These are phyloP conservation scores for Suillus cothurnatus DNA, from an alignment of 768 basidiomycete species.

Conservation along the genomic window DNA sequence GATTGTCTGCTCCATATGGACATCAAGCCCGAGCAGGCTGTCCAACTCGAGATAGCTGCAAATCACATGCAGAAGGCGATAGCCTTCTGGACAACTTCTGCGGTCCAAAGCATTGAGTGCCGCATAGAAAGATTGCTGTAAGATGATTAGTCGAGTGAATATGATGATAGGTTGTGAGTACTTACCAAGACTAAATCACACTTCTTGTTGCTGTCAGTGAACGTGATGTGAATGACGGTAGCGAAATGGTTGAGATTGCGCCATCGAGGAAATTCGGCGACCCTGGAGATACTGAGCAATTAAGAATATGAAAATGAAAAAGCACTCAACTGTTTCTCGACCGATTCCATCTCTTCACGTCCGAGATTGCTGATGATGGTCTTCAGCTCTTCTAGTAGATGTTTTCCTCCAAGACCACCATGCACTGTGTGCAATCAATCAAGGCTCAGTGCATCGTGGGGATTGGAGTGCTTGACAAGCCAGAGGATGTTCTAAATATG, in stretches of 20 bases:
- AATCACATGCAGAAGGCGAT: conserved; percentile 30
- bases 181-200: conserved; percentile 40
- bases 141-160: not conserved
- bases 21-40: conserved; percentile 30
- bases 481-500: conserved; percentile 49
- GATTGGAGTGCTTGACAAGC: conserved; percentile 36
- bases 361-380: conserved; percentile 18
- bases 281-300: no score
- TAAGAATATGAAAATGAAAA: no score
- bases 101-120: not conserved
- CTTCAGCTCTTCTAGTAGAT: conserved; percentile 32
- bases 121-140: not conserved
- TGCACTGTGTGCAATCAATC: conserved; percentile 41
- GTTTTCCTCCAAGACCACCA: conserved; percentile 33
- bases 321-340: no score
- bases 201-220: conserved; percentile 38
- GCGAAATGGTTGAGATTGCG: conserved; percentile 35
- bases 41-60: conserved; percentile 34
- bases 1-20: conserved; percentile 35
- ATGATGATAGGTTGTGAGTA: no score
- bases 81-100: conserved; percentile 17
- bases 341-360: no score
- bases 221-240: conserved; percentile 26
- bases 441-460: conserved; percentile 34
- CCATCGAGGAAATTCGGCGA: conserved; percentile 36